A percentile compares a stretch with the other conserved stretches of the same genome.
phyloP scores from a whole-genome alignment of 345 rosid genomes.

The Passiflora organensis region DNA sequence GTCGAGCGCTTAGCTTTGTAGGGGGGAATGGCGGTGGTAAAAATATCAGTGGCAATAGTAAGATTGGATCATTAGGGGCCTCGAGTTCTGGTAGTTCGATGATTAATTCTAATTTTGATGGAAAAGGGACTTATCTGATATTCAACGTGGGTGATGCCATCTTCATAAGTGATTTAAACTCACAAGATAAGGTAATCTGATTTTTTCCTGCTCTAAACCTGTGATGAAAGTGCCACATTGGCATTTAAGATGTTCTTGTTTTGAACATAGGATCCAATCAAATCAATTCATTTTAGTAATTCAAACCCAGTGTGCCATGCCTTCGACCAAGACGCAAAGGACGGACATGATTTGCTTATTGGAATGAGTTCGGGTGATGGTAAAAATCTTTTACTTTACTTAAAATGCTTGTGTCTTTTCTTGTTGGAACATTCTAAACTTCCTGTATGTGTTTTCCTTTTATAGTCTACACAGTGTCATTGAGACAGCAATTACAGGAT shows the following conservation, averaged over 20 bases:
- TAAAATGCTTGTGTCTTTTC: slow-evolving; percentile 13
- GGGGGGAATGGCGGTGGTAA: slow-evolving; percentile 95
- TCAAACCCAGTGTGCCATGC: slow-evolving; percentile 94
- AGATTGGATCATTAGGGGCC: slow-evolving; percentile 75
- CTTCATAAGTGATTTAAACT: slow-evolving; percentile 89
- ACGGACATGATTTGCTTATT: slow-evolving; percentile 95
- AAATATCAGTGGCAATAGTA: slow-evolving; percentile 57
- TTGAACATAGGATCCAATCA: slow-evolving; percentile 83
- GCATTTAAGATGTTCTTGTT: slow-evolving; percentile 17
- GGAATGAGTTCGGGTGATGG: slow-evolving; percentile 97
- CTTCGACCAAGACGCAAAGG: slow-evolving; percentile 90
- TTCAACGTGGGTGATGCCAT: slow-evolving; percentile 97
- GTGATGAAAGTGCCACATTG: background rate
- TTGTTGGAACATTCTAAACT: slow-evolving; percentile 6
- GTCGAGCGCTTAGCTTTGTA: slow-evolving; percentile 81
- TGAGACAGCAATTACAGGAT: slow-evolving; percentile 98
- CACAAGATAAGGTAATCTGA: slow-evolving; percentile 93
- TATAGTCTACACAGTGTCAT: slow-evolving; percentile 94
- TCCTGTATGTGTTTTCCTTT: slow-evolving; percentile 23
- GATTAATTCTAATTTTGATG: slow-evolving; percentile 76
- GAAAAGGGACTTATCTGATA: slow-evolving; percentile 92
- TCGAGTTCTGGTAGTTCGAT: slow-evolving; percentile 59
- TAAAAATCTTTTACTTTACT: slow-evolving; percentile 28
- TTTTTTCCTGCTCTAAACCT: background rate
- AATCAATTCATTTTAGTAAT: slow-evolving; percentile 92